These are phyloP conservation scores for Acanthamoeba culbertsoni DNA, from an alignment of 208 protist species.

Conservation along the genomic window DNA sequence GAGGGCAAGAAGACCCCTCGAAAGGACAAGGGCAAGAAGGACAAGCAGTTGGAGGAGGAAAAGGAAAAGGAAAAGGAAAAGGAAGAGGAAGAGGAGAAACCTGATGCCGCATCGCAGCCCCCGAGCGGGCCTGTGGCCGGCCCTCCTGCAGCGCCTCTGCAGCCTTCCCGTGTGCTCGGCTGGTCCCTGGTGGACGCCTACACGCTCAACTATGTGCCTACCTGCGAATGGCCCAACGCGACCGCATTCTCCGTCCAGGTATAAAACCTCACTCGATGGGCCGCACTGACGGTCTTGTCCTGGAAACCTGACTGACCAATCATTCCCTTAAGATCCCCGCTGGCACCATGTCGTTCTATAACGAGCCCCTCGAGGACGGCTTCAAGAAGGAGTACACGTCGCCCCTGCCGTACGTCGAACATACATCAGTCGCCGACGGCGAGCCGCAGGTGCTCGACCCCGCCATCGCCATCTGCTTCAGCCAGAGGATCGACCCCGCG, in stretches of 20 bases:
- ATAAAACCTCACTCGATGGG: too few relatives aligned
- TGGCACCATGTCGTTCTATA: conserved; percentile 13
- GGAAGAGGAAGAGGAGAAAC: background rate
- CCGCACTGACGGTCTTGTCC: too few relatives aligned
- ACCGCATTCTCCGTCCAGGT: background rate
- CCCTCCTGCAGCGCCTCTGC: too few relatives aligned
- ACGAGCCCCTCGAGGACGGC: conserved; percentile 18
- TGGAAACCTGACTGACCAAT: background rate
- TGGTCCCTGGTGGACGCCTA: background rate
- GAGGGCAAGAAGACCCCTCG: conserved; percentile 43
- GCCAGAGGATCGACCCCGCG: conserved; percentile 11
- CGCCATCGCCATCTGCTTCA: conserved; percentile 34
- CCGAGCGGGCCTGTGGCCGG: too few relatives aligned
- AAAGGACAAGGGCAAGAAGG: background rate
- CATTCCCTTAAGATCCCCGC: background rate
- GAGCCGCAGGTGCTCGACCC: conserved; percentile 5
- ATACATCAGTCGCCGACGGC: background rate
- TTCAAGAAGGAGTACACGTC: conserved; percentile 32
- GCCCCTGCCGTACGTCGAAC: background rate
- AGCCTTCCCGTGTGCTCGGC: background rate
- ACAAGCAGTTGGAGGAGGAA: background rate
- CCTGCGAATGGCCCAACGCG: background rate
- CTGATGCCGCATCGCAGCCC: background rate
- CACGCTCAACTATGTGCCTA: background rate
- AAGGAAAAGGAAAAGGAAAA: background rate